phyloP scores from a whole-genome alignment of 2,329 filamentous ascomycete genomes.

The Hymenotorrendiella dingleyae region DNA sequence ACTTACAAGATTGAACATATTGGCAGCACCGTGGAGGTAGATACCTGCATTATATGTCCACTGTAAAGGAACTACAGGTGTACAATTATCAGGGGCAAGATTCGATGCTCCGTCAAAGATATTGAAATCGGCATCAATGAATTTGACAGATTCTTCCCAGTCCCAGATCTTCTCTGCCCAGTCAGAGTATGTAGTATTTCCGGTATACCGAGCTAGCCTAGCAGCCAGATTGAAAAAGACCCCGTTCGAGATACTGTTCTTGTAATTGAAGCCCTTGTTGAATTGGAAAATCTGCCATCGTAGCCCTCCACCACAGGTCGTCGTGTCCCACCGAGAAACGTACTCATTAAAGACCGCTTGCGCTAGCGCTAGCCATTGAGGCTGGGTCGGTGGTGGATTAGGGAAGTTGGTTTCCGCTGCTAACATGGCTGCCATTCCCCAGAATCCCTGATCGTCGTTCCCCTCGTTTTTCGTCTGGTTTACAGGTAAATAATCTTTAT shows the following conservation, averaged over 20 bases:
- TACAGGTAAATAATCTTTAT: constrained; percentile 70
- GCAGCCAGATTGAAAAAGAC: constrained; percentile 57
- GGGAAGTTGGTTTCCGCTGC: constrained; percentile 62
- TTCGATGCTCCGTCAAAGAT: constrained; percentile 57
- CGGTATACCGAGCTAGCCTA: constrained; percentile 68
- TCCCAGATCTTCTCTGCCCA: constrained; percentile 72
- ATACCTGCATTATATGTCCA: constrained; percentile 67
- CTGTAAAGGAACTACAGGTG: constrained; percentile 50
- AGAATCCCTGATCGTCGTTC: constrained; percentile 72
- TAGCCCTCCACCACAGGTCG: constrained; percentile 65
- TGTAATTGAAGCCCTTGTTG: constrained; percentile 79
- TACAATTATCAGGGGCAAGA: constrained; percentile 52
- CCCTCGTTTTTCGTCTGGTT: constrained; percentile 64
- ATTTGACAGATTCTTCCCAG: constrained; percentile 53
- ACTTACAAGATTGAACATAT: constrained; percentile 60
- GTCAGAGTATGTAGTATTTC: constrained; percentile 69
- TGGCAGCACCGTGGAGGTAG: constrained; percentile 60
- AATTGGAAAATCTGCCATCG: constrained; percentile 81
- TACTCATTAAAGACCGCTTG: constrained; percentile 78
- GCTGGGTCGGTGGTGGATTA: constrained; percentile 48
- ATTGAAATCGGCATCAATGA: constrained; percentile 53
- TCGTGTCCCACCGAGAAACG: constrained; percentile 62
- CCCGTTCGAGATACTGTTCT: constrained; percentile 56
- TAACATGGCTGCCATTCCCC: constrained; percentile 63
- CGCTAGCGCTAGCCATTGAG: constrained; percentile 64